A percentile compares a stretch with the other conserved stretches of the same genome.
phyloP scores from a whole-genome alignment of 2,329 filamentous ascomycete genomes.

The Samsoniella hepiali region DNA sequence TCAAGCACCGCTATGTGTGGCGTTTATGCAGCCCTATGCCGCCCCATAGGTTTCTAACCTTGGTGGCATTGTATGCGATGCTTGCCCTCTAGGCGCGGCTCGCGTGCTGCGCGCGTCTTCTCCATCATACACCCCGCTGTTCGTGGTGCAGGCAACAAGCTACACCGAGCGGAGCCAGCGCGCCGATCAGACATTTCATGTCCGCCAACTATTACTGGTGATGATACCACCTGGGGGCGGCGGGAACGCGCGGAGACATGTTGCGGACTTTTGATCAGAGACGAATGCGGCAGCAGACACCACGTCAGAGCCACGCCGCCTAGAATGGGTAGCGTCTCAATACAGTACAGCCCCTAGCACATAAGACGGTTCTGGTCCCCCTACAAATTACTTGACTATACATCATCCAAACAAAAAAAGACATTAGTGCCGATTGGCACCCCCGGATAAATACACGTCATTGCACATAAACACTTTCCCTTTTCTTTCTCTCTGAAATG shows the following conservation, averaged over 20 bases:
- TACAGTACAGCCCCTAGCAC: not conserved
- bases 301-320: not conserved
- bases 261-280: not conserved
- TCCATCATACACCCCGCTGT: too few relatives aligned
- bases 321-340: not conserved
- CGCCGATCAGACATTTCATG: too few relatives aligned
- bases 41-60: too few relatives aligned
- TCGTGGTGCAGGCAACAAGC: too few relatives aligned
- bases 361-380: not conserved
- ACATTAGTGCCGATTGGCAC: not conserved
- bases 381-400: not conserved
- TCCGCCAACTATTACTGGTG: too few relatives aligned
- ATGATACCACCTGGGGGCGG: too few relatives aligned
- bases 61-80: too few relatives aligned
- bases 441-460: not conserved
- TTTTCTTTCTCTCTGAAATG: slow-evolving; percentile 37
- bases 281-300: not conserved
- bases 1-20: not conserved
- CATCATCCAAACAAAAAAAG: not conserved
- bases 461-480: not conserved
- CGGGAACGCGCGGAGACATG: not conserved
- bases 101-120: too few relatives aligned
- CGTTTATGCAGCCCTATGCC: too few relatives aligned
- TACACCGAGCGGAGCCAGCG: too few relatives aligned
- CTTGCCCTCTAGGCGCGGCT: too few relatives aligned